Evolutionary conservation across 176 grass and related monocot genomes (phyloP).

Genomic region (Leersia perrieri): DNA sequence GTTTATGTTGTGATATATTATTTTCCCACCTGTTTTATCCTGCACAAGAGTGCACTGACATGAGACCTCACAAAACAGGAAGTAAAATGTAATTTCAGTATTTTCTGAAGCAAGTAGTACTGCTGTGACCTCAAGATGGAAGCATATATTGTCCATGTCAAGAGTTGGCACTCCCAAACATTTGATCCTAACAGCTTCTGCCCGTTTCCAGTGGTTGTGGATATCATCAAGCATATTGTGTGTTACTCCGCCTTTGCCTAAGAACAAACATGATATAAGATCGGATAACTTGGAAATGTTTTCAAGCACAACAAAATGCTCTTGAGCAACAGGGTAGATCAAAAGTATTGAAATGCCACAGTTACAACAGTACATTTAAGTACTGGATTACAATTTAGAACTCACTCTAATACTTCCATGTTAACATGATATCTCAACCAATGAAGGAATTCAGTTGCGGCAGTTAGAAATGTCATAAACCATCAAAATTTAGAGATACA

Average conservation of each 20-base stretch:
- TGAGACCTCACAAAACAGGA: neutral
- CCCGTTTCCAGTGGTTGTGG: slow-evolving; percentile 73
- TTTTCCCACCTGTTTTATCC: slow-evolving; percentile 77
- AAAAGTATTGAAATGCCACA: neutral
- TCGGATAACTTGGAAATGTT: neutral
- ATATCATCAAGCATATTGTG: slow-evolving; percentile 87
- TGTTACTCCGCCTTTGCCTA: slow-evolving; percentile 68
- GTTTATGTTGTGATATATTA: slow-evolving; percentile 53
- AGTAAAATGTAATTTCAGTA: neutral
- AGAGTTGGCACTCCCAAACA: slow-evolving; percentile 74
- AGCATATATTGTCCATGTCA: slow-evolving; percentile 69
- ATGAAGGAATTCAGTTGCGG: neutral
- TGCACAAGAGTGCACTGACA: slow-evolving; percentile 28
- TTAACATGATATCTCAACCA: neutral
- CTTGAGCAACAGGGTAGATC: neutral
- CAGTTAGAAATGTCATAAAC: neutral
- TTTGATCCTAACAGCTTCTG: slow-evolving; percentile 76
- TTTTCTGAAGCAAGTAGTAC: slow-evolving; percentile 20
- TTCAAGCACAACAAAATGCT: neutral
- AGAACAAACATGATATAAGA: neutral
- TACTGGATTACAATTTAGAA: neutral
- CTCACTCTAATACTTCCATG: neutral
- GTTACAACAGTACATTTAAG: neutral
- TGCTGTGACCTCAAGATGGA: slow-evolving; percentile 68
- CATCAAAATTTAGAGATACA: neutral